These are phyloP conservation scores for Russula lepida DNA, from an alignment of 768 basidiomycete genomes.

Conservation along the genomic window DNA sequence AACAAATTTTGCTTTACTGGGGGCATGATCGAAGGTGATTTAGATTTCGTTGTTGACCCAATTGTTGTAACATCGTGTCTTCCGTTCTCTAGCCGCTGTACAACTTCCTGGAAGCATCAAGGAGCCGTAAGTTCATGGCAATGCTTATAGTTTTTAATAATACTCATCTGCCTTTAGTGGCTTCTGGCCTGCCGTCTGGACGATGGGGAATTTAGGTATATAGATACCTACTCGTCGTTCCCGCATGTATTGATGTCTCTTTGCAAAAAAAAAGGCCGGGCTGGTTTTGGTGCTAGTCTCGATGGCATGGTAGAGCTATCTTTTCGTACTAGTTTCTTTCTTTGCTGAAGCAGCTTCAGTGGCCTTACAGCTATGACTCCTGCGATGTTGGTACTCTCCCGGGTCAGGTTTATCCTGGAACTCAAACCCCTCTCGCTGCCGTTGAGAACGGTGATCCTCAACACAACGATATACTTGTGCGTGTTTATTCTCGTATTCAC, in stretches of 20 bases:
- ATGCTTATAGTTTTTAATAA: constrained; percentile 10
- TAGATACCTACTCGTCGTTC: constrained; percentile 1
- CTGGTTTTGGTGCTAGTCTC: constrained; percentile 79
- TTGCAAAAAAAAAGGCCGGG: constrained; percentile 44
- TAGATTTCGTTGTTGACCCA: background rate
- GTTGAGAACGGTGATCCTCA: constrained; percentile 46
- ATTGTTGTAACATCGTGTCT: background rate
- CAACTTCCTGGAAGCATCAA: constrained; percentile 16
- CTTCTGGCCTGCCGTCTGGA: constrained; percentile 48
- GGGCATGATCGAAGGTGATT: constrained; percentile 50
- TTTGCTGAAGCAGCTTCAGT: constrained; percentile 32
- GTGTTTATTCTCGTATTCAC: constrained; percentile 49
- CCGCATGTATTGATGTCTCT: background rate
- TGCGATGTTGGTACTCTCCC: constrained; percentile 55
- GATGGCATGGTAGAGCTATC: constrained; percentile 61
- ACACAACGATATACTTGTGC: constrained; percentile 36
- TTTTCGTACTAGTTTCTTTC: background rate
- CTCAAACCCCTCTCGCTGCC: constrained; percentile 58
- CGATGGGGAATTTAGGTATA: constrained; percentile 62
- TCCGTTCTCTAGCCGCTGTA: constrained; percentile 9
- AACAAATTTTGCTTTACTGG: constrained; percentile 80
- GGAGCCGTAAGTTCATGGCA: constrained; percentile 3
- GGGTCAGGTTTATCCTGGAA: constrained; percentile 71
- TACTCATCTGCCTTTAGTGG: constrained; percentile 27
- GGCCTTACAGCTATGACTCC: constrained; percentile 76